Evolutionary conservation across 78 protist genomes (phyloP).

Genomic region (Dictyostelium capitatum): DNA sequence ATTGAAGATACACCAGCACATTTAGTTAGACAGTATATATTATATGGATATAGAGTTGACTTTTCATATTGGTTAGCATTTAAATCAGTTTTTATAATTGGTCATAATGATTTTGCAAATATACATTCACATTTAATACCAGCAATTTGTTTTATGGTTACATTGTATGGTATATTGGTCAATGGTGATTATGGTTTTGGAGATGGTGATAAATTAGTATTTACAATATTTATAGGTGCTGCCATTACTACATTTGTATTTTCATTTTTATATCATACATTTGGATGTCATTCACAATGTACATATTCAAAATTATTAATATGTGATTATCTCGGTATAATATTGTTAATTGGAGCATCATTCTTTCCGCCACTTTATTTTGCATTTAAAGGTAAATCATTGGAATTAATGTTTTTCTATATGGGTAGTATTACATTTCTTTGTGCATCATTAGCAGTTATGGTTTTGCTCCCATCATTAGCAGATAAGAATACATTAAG

Average conservation of each 20-base stretch:
- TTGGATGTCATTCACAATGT: slow-evolving; percentile 21
- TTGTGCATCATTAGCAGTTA: not conserved
- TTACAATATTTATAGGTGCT: slow-evolving; percentile 19
- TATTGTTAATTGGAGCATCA: slow-evolving; percentile 26
- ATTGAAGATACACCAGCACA: slow-evolving; percentile 48
- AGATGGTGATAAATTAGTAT: not conserved
- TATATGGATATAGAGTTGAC: slow-evolving; percentile 54
- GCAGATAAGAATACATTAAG: slow-evolving; percentile 1
- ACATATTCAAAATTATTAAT: slow-evolving; percentile 13
- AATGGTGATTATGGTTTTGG: not conserved
- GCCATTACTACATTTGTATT: not conserved
- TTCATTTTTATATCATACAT: slow-evolving; percentile 36
- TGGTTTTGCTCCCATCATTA: slow-evolving; percentile 20
- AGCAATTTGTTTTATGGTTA: slow-evolving; percentile 27
- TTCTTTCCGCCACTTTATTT: slow-evolving; percentile 42
- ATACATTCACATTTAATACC: slow-evolving; percentile 57
- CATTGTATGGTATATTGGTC: not conserved
- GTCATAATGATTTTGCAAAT: slow-evolving; percentile 48
- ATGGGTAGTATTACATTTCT: slow-evolving; percentile 20
- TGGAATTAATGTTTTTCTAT: slow-evolving; percentile 15
- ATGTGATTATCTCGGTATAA: slow-evolving; percentile 62
- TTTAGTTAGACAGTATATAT: slow-evolving; percentile 36
- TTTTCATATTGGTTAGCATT: slow-evolving; percentile 26
- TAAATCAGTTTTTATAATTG: slow-evolving; percentile 33
- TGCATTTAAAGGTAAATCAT: not conserved